Evolutionary conservation across 768 basidiomycete genomes (phyloP), one percentile per base, ranked within the genome.

Genomic region (Pleurotus citrinopileatus): DNA sequence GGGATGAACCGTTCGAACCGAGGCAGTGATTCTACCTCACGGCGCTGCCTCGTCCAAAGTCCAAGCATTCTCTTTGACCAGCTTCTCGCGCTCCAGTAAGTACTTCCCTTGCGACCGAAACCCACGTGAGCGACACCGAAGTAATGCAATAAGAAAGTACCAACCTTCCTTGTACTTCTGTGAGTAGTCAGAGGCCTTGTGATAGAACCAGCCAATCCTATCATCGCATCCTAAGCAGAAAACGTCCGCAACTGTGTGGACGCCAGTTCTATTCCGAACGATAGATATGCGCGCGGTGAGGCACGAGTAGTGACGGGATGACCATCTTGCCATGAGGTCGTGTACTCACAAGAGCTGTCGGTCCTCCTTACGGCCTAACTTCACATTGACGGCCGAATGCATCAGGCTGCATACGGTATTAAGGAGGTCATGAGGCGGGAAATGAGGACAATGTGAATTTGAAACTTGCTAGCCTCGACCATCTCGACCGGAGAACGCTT

Each of bases 151-250:
- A 27, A 4, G n/a, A 15, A 45, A 28, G 44, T 1, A 60, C 78
- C 34, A 28, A 82, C 90, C 86, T 80, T 93, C 91, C 67, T 92
- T 93, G 64, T 93, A 92, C 64, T 87, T 91, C 79, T 93, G 91
- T 2, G 81, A 76, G 34, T 73, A 71, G 59, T 92, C 87, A 0
- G 84, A 78, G 10, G 91, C 89, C 63, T 86, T 87, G 66, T 89
- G 82, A 60, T 93, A 93, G 63, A 76, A 90, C 90, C 91, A 93
- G 1, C 91, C 90, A 3, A 92, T 54, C 29, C 87, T 78, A 13
- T 88, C 88, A 54, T 86, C 83, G 68, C 91, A 93, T 0, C 88
- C 89, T 27, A 88, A 50, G 62, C 91, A 93, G 64, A 81, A 91
- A 1, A 84, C 80, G 63, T 93, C 91, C 10, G 89, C 86, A 5